phyloP scores from a whole-genome alignment of 352 stramenopile genomes.

The Thraustochytrium striatum region DNA sequence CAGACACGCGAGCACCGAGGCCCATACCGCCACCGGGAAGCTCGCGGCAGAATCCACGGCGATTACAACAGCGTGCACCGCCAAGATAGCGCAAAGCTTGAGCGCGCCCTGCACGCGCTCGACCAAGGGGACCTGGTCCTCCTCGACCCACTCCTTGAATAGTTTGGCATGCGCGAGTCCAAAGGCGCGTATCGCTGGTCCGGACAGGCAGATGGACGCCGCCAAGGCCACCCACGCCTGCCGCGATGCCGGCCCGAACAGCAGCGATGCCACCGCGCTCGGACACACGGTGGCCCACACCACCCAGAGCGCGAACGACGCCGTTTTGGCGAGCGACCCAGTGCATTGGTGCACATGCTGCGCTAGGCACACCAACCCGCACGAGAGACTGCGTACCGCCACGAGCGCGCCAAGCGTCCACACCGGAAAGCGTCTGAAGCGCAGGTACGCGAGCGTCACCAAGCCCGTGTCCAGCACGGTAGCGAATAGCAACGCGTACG shows the following conservation, averaged over 20 bases:
- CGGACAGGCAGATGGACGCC: background rate
- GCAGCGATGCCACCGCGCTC: background rate
- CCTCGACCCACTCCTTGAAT: constrained; percentile 32
- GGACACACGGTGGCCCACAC: constrained; percentile 8
- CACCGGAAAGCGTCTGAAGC: constrained; percentile 16
- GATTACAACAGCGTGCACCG: no score
- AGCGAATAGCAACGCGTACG: background rate
- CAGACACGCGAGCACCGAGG: background rate
- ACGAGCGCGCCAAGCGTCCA: constrained; percentile 30
- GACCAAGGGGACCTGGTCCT: constrained; percentile 2
- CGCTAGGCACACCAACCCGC: constrained; percentile 8
- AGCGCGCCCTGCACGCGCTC: background rate
- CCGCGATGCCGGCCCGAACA: background rate
- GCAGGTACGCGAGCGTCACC: constrained; percentile 18
- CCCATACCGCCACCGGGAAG: background rate
- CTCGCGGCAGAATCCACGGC: no score
- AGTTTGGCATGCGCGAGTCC: constrained; percentile 34
- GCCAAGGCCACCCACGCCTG: background rate
- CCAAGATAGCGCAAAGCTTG: background rate
- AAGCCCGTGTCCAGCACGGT: constrained; percentile 15
- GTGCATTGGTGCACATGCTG: constrained; percentile 33
- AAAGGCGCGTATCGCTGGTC: constrained; percentile 8
- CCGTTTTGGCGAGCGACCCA: constrained; percentile 15
- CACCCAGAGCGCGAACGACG: constrained; percentile 30
- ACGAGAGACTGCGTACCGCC: background rate